These are phyloP conservation scores for Ricinus communis DNA, from an alignment of 345 rosid species.

Conservation along the genomic window DNA sequence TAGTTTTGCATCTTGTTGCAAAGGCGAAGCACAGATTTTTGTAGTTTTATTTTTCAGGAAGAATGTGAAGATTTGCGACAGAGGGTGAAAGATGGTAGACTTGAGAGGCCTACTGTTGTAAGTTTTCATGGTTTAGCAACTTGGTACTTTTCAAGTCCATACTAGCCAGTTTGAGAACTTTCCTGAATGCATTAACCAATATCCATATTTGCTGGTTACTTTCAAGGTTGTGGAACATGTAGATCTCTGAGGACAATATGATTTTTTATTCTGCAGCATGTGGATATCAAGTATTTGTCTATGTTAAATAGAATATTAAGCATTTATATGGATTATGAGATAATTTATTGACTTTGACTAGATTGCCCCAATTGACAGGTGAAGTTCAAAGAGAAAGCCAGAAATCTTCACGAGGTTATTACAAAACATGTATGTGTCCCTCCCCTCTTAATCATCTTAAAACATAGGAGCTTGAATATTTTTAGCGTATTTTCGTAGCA, in stretches of 20 bases:
- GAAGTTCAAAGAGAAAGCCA: slow-evolving; percentile 48
- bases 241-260: not conserved
- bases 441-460: not conserved
- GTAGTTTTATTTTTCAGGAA: slow-evolving; percentile 38
- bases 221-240: not conserved
- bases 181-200: no score
- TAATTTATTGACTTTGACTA: slow-evolving; percentile 1
- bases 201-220: not conserved
- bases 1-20: not conserved
- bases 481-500: no score
- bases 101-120: not conserved
- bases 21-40: not conserved
- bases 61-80: slow-evolving; percentile 51
- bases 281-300: not conserved
- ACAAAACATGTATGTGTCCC: slow-evolving; percentile 44
- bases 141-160: not conserved
- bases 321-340: not conserved
- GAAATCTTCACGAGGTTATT: slow-evolving; percentile 48
- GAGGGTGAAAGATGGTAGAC: slow-evolving; percentile 14
- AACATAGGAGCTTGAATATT: no score
- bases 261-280: not conserved
- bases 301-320: not conserved
- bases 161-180: not conserved
- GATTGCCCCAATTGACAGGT: slow-evolving; percentile 36
- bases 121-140: not conserved